Conservation (phyloP, 768 basidiomycete genomes). For the Amanita thiersii region DNA sequence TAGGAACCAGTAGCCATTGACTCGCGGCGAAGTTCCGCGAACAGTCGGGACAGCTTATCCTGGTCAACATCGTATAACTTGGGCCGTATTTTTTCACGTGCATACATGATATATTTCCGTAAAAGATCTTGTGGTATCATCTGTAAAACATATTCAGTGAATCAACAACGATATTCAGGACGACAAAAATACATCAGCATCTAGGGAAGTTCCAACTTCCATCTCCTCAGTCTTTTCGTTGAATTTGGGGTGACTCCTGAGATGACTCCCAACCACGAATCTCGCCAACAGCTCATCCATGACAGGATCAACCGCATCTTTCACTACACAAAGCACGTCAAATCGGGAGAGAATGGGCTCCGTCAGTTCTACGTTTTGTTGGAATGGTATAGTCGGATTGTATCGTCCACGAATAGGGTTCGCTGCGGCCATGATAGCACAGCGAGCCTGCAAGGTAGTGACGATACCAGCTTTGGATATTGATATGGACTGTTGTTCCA, state of each 20-base stretch:
- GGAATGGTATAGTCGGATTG: conserved; percentile 97
- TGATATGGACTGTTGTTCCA: conserved; percentile 99
- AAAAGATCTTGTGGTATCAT: conserved; percentile 95
- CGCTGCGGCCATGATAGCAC: conserved; percentile 95
- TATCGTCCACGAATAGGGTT: conserved; percentile 97
- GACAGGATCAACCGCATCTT: conserved; percentile 94
- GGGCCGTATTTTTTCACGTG: conserved; percentile 85
- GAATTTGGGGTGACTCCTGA: conserved; percentile 92
- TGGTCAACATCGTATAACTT: conserved; percentile 94
- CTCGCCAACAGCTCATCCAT: conserved; percentile 93
- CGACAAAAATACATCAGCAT: conserved; percentile 72
- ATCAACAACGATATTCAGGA: conserved; percentile 3
- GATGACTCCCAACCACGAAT: conserved; percentile 96
- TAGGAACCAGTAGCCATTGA: conserved; percentile 97
- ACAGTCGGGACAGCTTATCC: conserved; percentile 90
- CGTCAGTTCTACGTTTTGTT: conserved; percentile 97
- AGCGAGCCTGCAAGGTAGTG: conserved; percentile 95
- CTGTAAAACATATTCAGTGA: conserved; percentile 29
- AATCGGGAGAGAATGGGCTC: conserved; percentile 98
- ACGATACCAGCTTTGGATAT: conserved; percentile 99
- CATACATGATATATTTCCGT: conserved; percentile 99
- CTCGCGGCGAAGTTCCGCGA: conserved; percentile 91
- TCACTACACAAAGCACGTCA: conserved; percentile 96
- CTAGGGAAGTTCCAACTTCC: conserved; percentile 80
- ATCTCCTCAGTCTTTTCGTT: conserved; percentile 84